phyloP scores from a whole-genome alignment of 495 filamentous ascomycete species.

The Xeromyces bisporus region DNA sequence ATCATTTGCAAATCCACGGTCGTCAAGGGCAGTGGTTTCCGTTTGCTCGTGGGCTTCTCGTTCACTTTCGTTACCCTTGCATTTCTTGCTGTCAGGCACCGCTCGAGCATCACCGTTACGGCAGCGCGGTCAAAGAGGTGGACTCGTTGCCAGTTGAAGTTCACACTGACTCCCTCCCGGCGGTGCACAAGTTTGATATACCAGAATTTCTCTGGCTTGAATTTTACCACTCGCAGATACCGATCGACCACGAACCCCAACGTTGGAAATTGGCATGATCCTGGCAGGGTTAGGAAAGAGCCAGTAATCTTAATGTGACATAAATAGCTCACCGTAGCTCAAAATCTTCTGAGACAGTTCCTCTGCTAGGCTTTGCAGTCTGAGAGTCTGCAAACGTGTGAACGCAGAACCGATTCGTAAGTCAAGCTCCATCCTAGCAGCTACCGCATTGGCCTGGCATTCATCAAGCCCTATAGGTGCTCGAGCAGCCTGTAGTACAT shows the following conservation, averaged over 20 bases:
- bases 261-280: conserved; percentile 93
- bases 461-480: conserved; percentile 67
- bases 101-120: conserved; percentile 67
- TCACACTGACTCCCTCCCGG: conserved; percentile 61
- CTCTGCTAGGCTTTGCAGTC: conserved; percentile 47
- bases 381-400: conserved; percentile 72
- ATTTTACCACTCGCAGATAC: conserved; percentile 82
- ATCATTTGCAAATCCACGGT: conserved; percentile 99
- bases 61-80: conserved; percentile 70
- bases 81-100: conserved; percentile 57
- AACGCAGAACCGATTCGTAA: conserved; percentile 82
- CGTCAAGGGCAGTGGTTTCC: conserved; percentile 82
- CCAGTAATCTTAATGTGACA: background rate
- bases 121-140: conserved; percentile 77
- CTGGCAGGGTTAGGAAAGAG: conserved; percentile 25
- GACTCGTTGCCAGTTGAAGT: conserved; percentile 68
- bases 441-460: conserved; percentile 70
- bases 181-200: conserved; percentile 67
- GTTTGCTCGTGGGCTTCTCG: conserved; percentile 84
- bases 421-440: conserved; percentile 82
- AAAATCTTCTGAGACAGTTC: conserved; percentile 45
- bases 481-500: conserved; percentile 72
- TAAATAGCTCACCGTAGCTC: conserved; percentile 54
- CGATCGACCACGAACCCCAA: conserved; percentile 93
- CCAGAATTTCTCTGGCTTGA: conserved; percentile 89